Evolutionary conservation across 495 filamentous ascomycete species (phyloP).

Genomic region (Talaromyces ruber): DNA sequence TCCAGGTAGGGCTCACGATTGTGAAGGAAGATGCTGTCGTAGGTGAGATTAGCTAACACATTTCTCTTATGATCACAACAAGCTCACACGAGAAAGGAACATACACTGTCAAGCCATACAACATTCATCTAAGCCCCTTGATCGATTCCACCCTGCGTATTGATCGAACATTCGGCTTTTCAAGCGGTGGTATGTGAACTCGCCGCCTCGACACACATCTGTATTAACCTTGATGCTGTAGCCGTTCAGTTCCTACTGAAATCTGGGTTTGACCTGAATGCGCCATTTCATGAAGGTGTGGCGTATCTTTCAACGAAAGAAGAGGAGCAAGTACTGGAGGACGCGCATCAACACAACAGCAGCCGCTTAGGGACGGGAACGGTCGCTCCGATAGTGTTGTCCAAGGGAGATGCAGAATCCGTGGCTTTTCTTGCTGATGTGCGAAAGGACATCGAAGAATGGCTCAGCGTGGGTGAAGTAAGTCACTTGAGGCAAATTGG

Average conservation of each 20-base stretch:
- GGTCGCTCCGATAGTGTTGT: slow-evolving; percentile 17
- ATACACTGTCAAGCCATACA: slow-evolving; percentile 61
- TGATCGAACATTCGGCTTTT: slow-evolving; percentile 45
- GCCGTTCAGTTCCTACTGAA: slow-evolving; percentile 56
- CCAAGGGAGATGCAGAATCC: slow-evolving; percentile 36
- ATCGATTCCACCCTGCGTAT: slow-evolving; percentile 39
- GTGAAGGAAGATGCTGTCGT: slow-evolving; percentile 43
- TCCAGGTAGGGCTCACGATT: slow-evolving; percentile 71
- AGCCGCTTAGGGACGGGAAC: slow-evolving; percentile 16
- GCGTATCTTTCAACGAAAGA: slow-evolving; percentile 64
- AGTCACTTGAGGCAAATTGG: neutral
- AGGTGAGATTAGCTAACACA: slow-evolving; percentile 20
- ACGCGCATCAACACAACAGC: slow-evolving; percentile 9
- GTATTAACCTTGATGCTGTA: slow-evolving; percentile 9
- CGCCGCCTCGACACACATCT: neutral
- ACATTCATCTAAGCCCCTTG: slow-evolving; percentile 54
- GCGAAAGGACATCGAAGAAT: slow-evolving; percentile 39
- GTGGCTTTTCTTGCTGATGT: slow-evolving; percentile 45
- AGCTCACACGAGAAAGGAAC: slow-evolving; percentile 22
- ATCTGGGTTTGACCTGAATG: slow-evolving; percentile 54
- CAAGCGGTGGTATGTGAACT: slow-evolving; percentile 35
- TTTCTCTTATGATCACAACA: neutral
- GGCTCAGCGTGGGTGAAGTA: slow-evolving; percentile 29
- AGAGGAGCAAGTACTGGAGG: slow-evolving; percentile 32
- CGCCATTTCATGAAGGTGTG: slow-evolving; percentile 50